Conservation (phyloP, 805 yeast genomes). For the Zygoascus flipseniorum region DNA sequence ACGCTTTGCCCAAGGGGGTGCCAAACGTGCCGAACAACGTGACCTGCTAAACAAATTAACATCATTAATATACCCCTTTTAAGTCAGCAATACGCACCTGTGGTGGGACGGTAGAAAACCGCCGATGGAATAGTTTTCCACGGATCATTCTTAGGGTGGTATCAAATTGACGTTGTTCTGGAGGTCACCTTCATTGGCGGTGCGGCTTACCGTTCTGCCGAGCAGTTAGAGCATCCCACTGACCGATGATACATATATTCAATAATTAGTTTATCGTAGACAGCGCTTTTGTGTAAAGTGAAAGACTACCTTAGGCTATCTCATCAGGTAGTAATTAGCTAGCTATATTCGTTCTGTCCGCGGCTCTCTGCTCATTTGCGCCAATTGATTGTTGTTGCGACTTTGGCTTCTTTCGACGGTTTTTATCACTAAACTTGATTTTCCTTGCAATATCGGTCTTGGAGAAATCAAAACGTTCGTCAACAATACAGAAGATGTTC, state of each 20-base stretch:
- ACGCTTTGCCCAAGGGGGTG: conserved; percentile 6
- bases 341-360: neutral
- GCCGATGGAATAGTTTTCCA: neutral
- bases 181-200: neutral
- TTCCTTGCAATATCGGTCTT: conserved; percentile 48
- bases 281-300: no score
- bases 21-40: neutral
- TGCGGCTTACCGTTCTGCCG: neutral
- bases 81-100: neutral
- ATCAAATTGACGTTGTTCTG: no score
- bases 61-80: neutral
- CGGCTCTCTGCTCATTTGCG: no score
- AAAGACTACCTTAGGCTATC: no score
- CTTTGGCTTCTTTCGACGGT: neutral
- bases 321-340: neutral
- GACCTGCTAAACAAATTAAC: neutral
- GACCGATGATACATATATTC: neutral
- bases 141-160: neutral
- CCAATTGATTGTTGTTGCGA: neutral
- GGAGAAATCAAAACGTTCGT: conserved; percentile 39
- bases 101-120: neutral
- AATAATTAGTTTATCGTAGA: neutral
- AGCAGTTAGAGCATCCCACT: no score
- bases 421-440: conserved; percentile 32
- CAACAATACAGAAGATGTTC: conserved; percentile 43